A percentile compares a stretch with the other conserved stretches of the same genome.
Evolutionary conservation across 371 early-diverging fungal genomes (phyloP).

Genomic region (Nematocida parisii): DNA sequence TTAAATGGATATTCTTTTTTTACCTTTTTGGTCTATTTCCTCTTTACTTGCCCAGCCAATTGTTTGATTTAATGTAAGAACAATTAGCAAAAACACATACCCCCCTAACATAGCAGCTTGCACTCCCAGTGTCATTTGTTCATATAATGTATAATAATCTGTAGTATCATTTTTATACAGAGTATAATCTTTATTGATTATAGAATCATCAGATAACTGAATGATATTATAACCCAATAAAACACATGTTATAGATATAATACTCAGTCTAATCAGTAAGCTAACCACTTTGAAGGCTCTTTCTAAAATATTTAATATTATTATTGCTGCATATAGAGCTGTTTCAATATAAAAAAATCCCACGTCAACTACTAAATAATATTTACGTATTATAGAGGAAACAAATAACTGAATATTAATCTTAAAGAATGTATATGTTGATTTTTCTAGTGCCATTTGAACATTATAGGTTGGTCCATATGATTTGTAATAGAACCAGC

Average conservation of each 20-base stretch:
- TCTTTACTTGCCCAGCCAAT: slow-evolving; percentile 1
- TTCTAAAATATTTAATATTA: background rate
- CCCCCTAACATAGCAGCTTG: background rate
- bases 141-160: too few species aligned
- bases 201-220: too few species aligned
- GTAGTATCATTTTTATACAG: too few species aligned
- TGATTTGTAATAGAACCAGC: slow-evolving; percentile 49
- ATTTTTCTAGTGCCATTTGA: background rate
- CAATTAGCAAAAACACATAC: background rate
- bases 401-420: slow-evolving; percentile 11
- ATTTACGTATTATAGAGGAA: slow-evolving; percentile 5
- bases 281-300: background rate
- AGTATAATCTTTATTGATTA: too few species aligned
- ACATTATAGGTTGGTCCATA: slow-evolving; percentile 24
- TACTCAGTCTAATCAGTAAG: background rate
- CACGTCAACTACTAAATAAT: background rate
- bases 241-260: background rate
- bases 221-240: background rate
- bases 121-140: background rate
- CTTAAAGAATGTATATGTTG: slow-evolving; percentile 2
- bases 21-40: background rate
- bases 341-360: background rate
- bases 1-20: background rate
- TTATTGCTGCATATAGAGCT: background rate
- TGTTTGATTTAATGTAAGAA: background rate